These are phyloP conservation scores for Saccharum spontaneum DNA, from an alignment of 176 grass and related monocot species.

Conservation along the genomic window DNA sequence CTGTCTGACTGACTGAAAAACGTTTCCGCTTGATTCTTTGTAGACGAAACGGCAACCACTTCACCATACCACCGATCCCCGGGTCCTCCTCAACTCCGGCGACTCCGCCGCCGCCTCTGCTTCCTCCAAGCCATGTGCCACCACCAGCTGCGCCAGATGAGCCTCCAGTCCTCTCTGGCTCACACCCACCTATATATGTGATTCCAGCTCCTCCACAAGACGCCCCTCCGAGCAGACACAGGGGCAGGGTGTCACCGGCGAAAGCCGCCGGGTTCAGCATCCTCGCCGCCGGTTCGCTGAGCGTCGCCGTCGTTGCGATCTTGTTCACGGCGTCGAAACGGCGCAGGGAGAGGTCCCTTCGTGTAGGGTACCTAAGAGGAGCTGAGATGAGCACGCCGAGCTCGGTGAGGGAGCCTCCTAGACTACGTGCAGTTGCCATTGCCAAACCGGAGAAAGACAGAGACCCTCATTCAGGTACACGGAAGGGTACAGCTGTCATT, in stretches of 20 bases:
- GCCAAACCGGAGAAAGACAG: constrained; percentile 13
- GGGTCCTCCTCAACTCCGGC: constrained; percentile 1
- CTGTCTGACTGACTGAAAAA: not conserved
- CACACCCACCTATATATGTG: constrained; percentile 36
- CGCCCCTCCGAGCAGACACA: not conserved
- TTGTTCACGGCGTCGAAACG: constrained; percentile 34
- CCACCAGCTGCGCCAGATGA: not conserved
- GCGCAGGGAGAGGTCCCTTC: not conserved
- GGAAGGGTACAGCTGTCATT: not conserved
- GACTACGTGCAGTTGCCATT: not conserved
- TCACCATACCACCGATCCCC: constrained; percentile 25
- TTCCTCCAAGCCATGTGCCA: not conserved
- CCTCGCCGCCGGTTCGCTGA: constrained; percentile 34
- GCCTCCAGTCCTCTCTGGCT: not conserved
- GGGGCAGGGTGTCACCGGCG: constrained; percentile 28
- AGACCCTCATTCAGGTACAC: constrained; percentile 20
- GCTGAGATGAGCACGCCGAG: not conserved
- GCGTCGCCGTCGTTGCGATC: not conserved
- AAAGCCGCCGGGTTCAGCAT: constrained; percentile 41
- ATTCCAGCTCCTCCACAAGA: constrained; percentile 29
- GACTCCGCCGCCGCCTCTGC: not conserved
- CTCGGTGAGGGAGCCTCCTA: not conserved
- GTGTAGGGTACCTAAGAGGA: constrained; percentile 7
- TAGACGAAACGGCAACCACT: constrained; percentile 57
- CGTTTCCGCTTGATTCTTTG: not conserved